Percentiles rank a stretch among this genome's conserved stretches.
Conservation (phyloP, 768 basidiomycete species). For the Boletus fagicola region DNA sequence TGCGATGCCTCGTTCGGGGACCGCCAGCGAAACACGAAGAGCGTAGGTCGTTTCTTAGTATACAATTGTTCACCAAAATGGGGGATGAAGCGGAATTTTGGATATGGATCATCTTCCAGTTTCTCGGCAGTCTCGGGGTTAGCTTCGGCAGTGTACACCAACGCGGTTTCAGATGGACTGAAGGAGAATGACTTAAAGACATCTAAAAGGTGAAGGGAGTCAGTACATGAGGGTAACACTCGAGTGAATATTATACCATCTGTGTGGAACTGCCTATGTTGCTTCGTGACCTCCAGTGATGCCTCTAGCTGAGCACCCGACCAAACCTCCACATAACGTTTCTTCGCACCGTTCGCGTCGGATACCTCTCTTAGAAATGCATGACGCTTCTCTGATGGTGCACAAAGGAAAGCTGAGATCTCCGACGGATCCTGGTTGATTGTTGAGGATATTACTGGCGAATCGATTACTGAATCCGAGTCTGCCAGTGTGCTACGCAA, state of each 20-base stretch:
- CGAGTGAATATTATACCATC: conserved; percentile 44
- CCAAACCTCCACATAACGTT: conserved; percentile 64
- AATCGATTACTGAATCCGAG: conserved; percentile 11
- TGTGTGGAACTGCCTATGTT: conserved; percentile 57
- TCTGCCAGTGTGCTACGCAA: conserved; percentile 11
- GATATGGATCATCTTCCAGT: conserved; percentile 29
- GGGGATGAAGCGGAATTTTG: conserved; percentile 54
- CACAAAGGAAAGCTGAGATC: conserved; percentile 41
- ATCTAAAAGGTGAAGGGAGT: conserved; percentile 38
- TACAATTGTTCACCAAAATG: conserved; percentile 63
- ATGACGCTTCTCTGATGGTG: conserved; percentile 40
- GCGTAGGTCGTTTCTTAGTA: conserved; percentile 49
- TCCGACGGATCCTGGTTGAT: conserved; percentile 31
- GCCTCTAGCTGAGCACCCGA: conserved; percentile 40
- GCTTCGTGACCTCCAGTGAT: conserved; percentile 54
- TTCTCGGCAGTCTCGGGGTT: conserved; percentile 28
- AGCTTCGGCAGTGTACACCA: conserved; percentile 63
- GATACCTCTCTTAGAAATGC: conserved; percentile 46
- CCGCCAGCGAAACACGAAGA: conserved; percentile 56
- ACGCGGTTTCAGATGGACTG: conserved; percentile 47
- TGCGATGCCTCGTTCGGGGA: conserved; percentile 1
- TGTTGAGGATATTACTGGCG: conserved; percentile 11
- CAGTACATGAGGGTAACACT: background rate
- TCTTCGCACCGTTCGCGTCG: conserved; percentile 31
- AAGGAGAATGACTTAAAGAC: conserved; percentile 52